These are phyloP conservation scores for Didymosphaeria variabile DNA, from an alignment of 2,329 filamentous ascomycete genomes.

Conservation along the genomic window DNA sequence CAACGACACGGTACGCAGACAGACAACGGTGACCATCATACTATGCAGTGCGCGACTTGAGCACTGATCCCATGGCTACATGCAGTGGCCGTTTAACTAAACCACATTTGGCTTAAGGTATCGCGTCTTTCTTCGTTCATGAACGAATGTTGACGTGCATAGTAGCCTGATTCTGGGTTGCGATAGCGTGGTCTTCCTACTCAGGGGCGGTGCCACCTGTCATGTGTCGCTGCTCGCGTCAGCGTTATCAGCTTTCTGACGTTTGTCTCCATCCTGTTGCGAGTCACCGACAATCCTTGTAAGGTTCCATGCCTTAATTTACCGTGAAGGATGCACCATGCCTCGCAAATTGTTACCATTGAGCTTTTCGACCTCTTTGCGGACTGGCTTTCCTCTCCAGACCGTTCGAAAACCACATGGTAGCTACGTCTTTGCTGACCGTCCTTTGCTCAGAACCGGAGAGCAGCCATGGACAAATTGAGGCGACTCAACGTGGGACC, in stretches of 20 bases:
- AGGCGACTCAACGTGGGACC: too few relatives aligned
- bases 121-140: background rate
- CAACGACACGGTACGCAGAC: background rate
- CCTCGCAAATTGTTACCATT: background rate
- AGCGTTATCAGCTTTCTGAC: background rate
- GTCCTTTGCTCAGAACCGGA: background rate
- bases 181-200: background rate
- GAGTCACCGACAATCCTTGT: background rate
- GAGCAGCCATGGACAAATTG: background rate
- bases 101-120: background rate
- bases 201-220: background rate
- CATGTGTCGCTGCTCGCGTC: background rate
- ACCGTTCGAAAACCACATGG: background rate
- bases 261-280: background rate
- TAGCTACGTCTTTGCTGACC: background rate
- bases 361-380: background rate
- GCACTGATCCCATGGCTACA: background rate
- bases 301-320: too few relatives aligned
- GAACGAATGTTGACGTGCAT: background rate
- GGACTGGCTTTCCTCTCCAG: background rate
- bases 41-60: background rate
- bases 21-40: background rate
- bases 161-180: background rate
- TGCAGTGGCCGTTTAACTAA: background rate
- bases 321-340: background rate